Evolutionary conservation across 495 filamentous ascomycete genomes (phyloP).

Genomic region (Lentithecium fluviatile): DNA sequence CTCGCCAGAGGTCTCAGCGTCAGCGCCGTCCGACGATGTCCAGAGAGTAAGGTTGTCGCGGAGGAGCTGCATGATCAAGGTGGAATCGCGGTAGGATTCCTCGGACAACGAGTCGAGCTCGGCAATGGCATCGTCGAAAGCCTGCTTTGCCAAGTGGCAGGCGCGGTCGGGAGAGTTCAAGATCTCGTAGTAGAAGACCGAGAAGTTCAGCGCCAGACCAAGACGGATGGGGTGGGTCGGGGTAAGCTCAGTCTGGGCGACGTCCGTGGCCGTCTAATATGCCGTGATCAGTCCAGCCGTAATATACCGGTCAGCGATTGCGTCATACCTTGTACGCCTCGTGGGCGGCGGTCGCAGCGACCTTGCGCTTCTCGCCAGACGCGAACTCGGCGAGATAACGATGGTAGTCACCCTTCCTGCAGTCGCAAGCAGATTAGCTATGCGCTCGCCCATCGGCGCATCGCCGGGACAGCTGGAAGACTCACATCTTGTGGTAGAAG

Average conservation of each 20-base stretch:
- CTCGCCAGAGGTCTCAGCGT: slow-evolving; percentile 65
- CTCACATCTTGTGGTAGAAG: slow-evolving; percentile 99
- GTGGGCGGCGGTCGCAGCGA: slow-evolving; percentile 87
- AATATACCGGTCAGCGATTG: slow-evolving; percentile 16
- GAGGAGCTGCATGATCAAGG: slow-evolving; percentile 99
- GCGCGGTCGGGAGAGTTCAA: slow-evolving; percentile 98
- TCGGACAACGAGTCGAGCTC: slow-evolving; percentile 98
- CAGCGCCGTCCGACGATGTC: slow-evolving; percentile 92
- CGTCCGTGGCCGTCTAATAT: slow-evolving; percentile 80
- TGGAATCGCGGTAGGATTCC: slow-evolving; percentile 99
- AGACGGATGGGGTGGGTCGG: slow-evolving; percentile 99
- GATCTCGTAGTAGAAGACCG: slow-evolving; percentile 99
- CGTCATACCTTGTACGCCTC: slow-evolving; percentile 85
- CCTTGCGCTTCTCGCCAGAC: slow-evolving; percentile 95
- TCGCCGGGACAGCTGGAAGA: slow-evolving; percentile 21
- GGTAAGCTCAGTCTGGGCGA: slow-evolving; percentile 95
- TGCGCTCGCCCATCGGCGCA: not conserved
- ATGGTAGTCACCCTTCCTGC: slow-evolving; percentile 99
- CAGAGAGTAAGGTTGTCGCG: slow-evolving; percentile 99
- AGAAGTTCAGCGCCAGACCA: slow-evolving; percentile 98
- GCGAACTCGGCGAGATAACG: slow-evolving; percentile 99
- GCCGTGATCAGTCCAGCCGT: not conserved
- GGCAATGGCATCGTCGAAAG: slow-evolving; percentile 98
- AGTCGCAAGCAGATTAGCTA: slow-evolving; percentile 22
- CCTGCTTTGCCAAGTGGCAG: slow-evolving; percentile 99